Percentiles rank a stretch among this genome's conserved stretches.
Conservation (phyloP, 1,284 basidiomycete species). For the Ceratobasidium sp. region DNA sequence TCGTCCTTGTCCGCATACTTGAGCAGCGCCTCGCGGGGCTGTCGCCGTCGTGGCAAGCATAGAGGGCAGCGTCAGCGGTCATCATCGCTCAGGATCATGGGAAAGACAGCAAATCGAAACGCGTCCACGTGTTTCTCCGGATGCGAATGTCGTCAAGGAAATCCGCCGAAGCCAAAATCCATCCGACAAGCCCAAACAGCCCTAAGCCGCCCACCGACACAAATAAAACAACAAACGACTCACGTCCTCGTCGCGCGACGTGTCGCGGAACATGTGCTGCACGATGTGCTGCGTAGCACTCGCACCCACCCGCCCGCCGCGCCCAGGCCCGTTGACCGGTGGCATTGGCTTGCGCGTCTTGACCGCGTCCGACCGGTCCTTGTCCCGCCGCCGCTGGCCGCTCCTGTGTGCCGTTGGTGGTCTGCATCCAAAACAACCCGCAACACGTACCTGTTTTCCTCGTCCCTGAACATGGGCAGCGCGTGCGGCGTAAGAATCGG, state of each 20-base stretch:
- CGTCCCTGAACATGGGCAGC: slow-evolving; percentile 87
- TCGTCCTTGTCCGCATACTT: slow-evolving; percentile 86
- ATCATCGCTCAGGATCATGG: slow-evolving; percentile 47
- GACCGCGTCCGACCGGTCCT: slow-evolving; percentile 85
- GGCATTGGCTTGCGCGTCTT: slow-evolving; percentile 92
- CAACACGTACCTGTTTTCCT: slow-evolving; percentile 63
- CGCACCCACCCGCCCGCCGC: slow-evolving; percentile 92
- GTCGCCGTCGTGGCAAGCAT: slow-evolving; percentile 46
- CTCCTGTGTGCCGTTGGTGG: slow-evolving; percentile 58
- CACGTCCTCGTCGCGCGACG: slow-evolving; percentile 90
- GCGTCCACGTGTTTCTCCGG: slow-evolving; percentile 32
- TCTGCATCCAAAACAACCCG: slow-evolving; percentile 53
- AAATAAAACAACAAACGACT: slow-evolving; percentile 59
- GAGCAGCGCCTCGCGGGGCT: slow-evolving; percentile 96
- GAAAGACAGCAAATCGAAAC: slow-evolving; percentile 34
- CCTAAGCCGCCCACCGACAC: slow-evolving; percentile 26
- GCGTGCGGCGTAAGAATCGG: slow-evolving; percentile 90
- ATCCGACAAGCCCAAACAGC: slow-evolving; percentile 25
- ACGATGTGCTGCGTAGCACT: slow-evolving; percentile 96
- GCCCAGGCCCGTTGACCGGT: slow-evolving; percentile 90
- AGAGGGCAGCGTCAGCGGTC: slow-evolving; percentile 51
- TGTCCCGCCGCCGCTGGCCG: slow-evolving; percentile 86
- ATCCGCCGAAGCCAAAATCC: slow-evolving; percentile 35
- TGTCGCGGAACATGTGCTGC: slow-evolving; percentile 89
- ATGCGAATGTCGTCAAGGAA: slow-evolving; percentile 20